Base-by-base conservation (phyloP, 768 basidiomycete genomes). In the Cystofilobasidium macerans region DNA sequence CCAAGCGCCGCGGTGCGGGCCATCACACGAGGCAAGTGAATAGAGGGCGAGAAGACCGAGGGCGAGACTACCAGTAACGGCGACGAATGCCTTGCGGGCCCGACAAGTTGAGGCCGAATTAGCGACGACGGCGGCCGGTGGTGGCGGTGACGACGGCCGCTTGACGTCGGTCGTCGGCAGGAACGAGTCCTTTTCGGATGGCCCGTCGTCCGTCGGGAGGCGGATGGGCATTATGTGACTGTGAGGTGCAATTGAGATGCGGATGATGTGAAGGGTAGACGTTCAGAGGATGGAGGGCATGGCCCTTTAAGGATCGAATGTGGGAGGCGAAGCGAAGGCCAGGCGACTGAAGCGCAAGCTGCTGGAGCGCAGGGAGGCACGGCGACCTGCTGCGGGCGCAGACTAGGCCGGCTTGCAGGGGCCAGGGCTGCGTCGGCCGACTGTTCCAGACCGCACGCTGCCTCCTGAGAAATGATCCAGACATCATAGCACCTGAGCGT, bases 101-200 rank as follows among this genome's bases (percentile, higher is more conserved):
- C 3, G 42, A 42, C 8, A 7, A 38, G 42, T 20, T 42, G 42
- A 13, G 42, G 42, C 42, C 3, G 42, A 20, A 8, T 6, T 6
- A 18, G 16, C 24, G 45, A 22, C 20, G 45, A 33, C 32, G 36
- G 57, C 13, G 36, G 26, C 12, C 35, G 38, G 40, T 33, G 40
- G 22, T 14, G 40, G 35, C 24, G 36, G 36, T 5, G 20, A 5
- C 5, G 57, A 14, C 24, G 38, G 18, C 28, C 18, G 36, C 42
- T 42, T 42, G 42, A 11, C 42, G 42, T 11, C 42, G 48, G 48
- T 26, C 6, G 48, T 51, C 24, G 48, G 48, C 6, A 51, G 48
- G 48, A 51, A 51, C 6, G 48, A 51, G 48, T 51, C 48, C 48
- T 51, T 51, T 24, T 51, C 48, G 6, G 48, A 51, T 11, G 48